These are phyloP conservation scores for Venturia carpophila DNA, from an alignment of 2,329 filamentous ascomycete species.

Conservation along the genomic window DNA sequence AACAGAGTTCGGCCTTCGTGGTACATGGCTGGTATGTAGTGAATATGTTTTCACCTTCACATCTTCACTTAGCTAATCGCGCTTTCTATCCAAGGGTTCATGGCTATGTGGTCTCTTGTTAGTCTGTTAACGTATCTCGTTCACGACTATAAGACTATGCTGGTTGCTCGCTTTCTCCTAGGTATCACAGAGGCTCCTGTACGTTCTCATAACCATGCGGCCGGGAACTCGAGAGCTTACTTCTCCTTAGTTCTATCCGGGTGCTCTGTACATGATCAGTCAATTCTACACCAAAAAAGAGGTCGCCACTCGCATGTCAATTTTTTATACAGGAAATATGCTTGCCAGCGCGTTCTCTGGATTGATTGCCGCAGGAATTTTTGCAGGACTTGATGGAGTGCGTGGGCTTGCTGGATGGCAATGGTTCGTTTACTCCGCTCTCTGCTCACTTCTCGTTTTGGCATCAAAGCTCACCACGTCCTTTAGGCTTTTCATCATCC, in stretches of 20 bases:
- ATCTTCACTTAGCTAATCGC: not conserved
- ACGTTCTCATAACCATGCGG: not conserved
- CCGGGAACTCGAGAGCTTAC: conserved; percentile 29
- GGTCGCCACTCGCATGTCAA: conserved; percentile 32
- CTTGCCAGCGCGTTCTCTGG: conserved; percentile 36
- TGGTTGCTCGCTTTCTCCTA: conserved; percentile 43
- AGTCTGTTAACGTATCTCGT: conserved; percentile 42
- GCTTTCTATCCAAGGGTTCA: conserved; percentile 21
- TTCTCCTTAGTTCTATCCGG: conserved; percentile 23
- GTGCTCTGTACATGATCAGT: conserved; percentile 30
- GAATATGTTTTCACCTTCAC: not conserved
- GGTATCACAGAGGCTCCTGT: conserved; percentile 36
- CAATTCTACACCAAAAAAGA: conserved; percentile 33
- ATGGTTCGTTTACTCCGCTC: conserved; percentile 19
- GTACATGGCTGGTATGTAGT: conserved; percentile 41
- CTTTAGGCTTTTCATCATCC: conserved; percentile 7
- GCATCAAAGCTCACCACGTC: conserved; percentile 11
- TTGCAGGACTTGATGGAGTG: conserved; percentile 20
- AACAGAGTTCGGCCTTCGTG: conserved; percentile 41
- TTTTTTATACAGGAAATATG: conserved; percentile 34
- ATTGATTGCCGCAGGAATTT: conserved; percentile 27
- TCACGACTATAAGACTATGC: conserved; percentile 36
- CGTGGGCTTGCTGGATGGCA: conserved; percentile 21
- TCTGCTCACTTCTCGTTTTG: not conserved
- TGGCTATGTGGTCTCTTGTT: conserved; percentile 37